Base-by-base conservation (phyloP, 2,329 filamentous ascomycete species). In the Sarocladium oryzae region DNA sequence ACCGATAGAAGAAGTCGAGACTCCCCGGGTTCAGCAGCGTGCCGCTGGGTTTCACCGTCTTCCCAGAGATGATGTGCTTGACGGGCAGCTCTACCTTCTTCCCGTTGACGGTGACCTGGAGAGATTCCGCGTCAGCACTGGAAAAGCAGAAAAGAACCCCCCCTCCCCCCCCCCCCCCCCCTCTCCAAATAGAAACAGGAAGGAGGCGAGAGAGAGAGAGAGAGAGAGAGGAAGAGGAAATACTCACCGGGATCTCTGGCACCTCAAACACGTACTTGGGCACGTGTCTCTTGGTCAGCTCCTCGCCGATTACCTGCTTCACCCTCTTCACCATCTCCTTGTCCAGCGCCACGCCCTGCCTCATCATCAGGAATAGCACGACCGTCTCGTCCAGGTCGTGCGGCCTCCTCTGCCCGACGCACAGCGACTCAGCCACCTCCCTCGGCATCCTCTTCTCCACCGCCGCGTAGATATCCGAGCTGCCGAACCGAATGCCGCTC, bases 71-170 rank as follows among this genome's bases (percentile, higher is more conserved):
- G 56, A 93, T 93, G 61, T 88, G 85, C 69, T 93, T 93, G 26
- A 93, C 85, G 0, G 88, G 88, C 50, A 93, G 60, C 64, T 93
- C 88, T 3, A 93, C 88, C 66, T 93, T 93, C 65, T 93, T 93
- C 48, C 88, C 68, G 62, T 92, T 93, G 55, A 93, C 82, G 0
- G 88, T 93, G 0, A 84, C 87, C 82, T 89, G n/a, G 10, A 16
- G 18, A 21, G 21, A 43, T 30, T 10, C 11, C 10, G 15, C 21
- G 40, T 43, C 49, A 51, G 49, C 37, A 38, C 32, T 37, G 26
- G 23, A 24, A n/a, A 18, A 40, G 9, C 37, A n/a, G n/a, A n/a
- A 13, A 43, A 13, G 10, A 28, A 45, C 16, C 41, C 41, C 23
- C 21, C 41, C 4, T n/a, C 41, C n/a, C n/a, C n/a, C n/a, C n/a